These are phyloP conservation scores for Lipomyces kockii DNA, from an alignment of 805 yeast species.

Conservation along the genomic window DNA sequence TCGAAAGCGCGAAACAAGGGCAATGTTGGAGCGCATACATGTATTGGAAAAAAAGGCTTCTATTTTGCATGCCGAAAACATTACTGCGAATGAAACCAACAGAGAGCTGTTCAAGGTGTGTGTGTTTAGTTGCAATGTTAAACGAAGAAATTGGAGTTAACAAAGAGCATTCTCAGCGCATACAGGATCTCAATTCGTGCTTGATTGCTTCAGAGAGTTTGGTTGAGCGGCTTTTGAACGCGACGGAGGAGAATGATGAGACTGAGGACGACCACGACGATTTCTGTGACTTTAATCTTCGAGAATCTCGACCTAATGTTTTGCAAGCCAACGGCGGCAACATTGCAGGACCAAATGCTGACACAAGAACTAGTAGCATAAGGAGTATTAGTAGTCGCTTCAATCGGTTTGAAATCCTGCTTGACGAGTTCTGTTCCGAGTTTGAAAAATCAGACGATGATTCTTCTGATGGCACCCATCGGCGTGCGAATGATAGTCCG, in stretches of 20 bases:
- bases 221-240: slow-evolving; percentile 28
- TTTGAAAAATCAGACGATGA: slow-evolving; percentile 30
- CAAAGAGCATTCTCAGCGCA: slow-evolving; percentile 19
- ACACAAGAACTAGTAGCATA: slow-evolving; percentile 2
- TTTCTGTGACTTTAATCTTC: neutral
- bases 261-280: neutral
- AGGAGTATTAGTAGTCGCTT: slow-evolving; percentile 27
- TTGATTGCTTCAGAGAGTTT: slow-evolving; percentile 34
- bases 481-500: slow-evolving; percentile 10
- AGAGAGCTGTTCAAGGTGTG: slow-evolving; percentile 32
- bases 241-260: neutral
- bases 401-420: slow-evolving; percentile 34
- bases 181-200: slow-evolving; percentile 34
- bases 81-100: slow-evolving; percentile 26
- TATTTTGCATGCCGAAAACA: slow-evolving; percentile 28
- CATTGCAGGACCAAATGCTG: neutral
- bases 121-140: neutral
- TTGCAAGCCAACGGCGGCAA: neutral
- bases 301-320: neutral
- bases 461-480: neutral
- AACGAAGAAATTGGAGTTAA: neutral
- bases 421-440: slow-evolving; percentile 34
- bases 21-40: slow-evolving; percentile 27
- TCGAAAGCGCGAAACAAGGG: slow-evolving; percentile 13
- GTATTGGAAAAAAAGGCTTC: slow-evolving; percentile 27